phyloP scores from a whole-genome alignment of 2,329 filamentous ascomycete genomes.

The Sclerotinia glacialis region DNA sequence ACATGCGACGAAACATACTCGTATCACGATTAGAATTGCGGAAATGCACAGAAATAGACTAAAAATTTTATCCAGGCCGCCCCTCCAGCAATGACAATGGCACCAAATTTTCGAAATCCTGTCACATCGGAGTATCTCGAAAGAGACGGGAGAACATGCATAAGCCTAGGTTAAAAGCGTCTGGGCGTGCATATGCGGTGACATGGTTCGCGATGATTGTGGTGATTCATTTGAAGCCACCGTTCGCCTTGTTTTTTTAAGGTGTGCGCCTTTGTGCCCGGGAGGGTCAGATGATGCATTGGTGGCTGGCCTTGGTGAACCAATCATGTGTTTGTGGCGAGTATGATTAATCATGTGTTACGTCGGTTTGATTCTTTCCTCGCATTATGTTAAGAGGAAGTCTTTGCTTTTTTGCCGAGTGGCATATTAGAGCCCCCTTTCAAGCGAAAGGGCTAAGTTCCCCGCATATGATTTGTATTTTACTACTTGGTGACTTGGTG shows the following conservation, averaged over 20 bases:
- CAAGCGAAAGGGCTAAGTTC: neutral
- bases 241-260: slow-evolving; percentile 16
- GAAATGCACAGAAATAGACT: neutral
- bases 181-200: slow-evolving; percentile 14
- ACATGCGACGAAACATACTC: neutral
- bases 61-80: neutral
- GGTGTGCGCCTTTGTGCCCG: neutral
- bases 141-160: slow-evolving; percentile 14
- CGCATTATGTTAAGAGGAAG: neutral
- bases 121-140: neutral
- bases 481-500: neutral
- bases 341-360: neutral
- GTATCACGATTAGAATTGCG: neutral
- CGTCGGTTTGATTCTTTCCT: neutral
- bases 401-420: neutral
- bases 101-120: neutral
- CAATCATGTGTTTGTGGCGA: neutral
- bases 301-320: neutral
- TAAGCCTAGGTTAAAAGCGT: neutral
- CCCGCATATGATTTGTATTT: neutral
- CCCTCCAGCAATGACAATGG: neutral
- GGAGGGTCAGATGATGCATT: slow-evolving; percentile 10
- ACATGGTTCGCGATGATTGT: neutral
- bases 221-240: slow-evolving; percentile 9
- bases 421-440: neutral